These are phyloP conservation scores for Thinopyrum elongatum DNA, from an alignment of 176 grass and related monocot species.

Conservation along the genomic window DNA sequence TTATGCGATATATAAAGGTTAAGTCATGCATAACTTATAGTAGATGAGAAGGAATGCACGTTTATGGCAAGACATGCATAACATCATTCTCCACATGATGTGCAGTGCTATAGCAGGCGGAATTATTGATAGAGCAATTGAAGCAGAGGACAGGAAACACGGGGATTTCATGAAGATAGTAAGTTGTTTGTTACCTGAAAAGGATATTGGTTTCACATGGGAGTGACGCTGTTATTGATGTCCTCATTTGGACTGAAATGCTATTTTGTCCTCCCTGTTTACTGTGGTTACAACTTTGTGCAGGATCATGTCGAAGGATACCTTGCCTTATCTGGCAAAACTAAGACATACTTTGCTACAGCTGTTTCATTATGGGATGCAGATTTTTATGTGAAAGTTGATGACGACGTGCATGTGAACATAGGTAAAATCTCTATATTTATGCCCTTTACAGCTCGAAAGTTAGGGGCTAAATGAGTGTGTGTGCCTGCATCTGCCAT, in stretches of 20 bases:
- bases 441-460: not conserved
- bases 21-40: not conserved
- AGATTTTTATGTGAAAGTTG: conserved; percentile 70
- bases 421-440: conserved; percentile 50
- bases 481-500: not conserved
- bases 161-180: conserved; percentile 75
- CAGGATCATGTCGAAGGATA: conserved; percentile 82
- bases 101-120: conserved; percentile 69
- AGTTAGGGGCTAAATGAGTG: conserved; percentile 21
- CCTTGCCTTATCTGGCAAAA: conserved; percentile 68
- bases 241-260: not conserved
- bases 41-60: not conserved
- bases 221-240: not conserved
- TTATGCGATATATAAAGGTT: not conserved
- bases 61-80: not conserved
- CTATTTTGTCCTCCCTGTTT: conserved; percentile 15
- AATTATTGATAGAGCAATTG: conserved; percentile 73
- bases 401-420: conserved; percentile 80
- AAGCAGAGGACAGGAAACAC: conserved; percentile 72
- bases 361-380: conserved; percentile 76
- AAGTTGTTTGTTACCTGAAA: conserved; percentile 26
- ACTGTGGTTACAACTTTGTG: conserved; percentile 11
- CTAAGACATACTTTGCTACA: conserved; percentile 66
- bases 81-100: not conserved
- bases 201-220: not conserved